phyloP scores from a whole-genome alignment of 805 yeast genomes.

The Debaryomyces hansenii region DNA sequence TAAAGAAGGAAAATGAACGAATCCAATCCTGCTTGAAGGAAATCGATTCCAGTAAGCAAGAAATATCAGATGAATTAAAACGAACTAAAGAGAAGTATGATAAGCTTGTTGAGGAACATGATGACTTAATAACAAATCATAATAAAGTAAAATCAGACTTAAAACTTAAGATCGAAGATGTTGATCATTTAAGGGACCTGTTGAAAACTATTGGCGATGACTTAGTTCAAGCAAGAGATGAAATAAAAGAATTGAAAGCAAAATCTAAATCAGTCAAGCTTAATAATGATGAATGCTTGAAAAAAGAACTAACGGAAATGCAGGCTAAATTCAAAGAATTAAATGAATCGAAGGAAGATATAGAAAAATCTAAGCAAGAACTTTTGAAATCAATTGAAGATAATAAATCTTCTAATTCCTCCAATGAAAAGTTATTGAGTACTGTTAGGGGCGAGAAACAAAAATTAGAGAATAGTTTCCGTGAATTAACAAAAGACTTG shows the following conservation, averaged over 20 bases:
- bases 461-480: constrained; percentile 2
- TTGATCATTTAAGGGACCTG: constrained; percentile 74
- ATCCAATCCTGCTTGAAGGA: background rate
- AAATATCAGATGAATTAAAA: constrained; percentile 6
- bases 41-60: background rate
- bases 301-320: background rate
- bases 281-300: background rate
- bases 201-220: constrained; percentile 76
- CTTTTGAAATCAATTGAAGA: background rate
- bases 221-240: constrained; percentile 66
- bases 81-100: constrained; percentile 17
- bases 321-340: background rate
- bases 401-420: background rate
- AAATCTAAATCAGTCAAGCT: background rate
- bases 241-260: constrained; percentile 38
- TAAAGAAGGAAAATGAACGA: constrained; percentile 1
- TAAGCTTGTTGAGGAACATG: constrained; percentile 9
- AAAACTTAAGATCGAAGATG: constrained; percentile 55
- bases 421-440: background rate
- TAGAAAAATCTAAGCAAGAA: background rate
- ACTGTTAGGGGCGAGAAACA: background rate
- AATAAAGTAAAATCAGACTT: constrained; percentile 25
- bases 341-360: background rate
- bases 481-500: constrained; percentile 1
- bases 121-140: constrained; percentile 16